Base-by-base conservation (phyloP, 192 early-diverging fungal genomes). In the Kickxella alabastrina region DNA sequence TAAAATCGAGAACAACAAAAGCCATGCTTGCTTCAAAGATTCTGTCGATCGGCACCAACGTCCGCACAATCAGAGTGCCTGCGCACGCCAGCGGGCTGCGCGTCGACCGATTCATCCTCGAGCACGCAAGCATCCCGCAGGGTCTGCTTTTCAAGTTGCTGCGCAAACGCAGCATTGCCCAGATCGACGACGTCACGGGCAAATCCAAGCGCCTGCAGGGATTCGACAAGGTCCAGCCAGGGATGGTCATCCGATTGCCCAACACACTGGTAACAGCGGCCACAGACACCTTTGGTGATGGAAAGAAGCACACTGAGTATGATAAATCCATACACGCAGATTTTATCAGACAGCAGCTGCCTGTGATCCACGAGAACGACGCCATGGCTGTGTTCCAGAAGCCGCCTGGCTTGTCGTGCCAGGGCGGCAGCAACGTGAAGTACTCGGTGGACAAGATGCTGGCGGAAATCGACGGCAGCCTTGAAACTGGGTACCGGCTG, bases 161-260 rank as follows among this genome's bases (percentile, higher is more conserved):
- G 39, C 65, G 65, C 37, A 68, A 68, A 36, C 44, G 46, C 9
- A 35, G 52, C 32, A 60, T 60, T 5, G 24, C 44, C 10, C 45
- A 51, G 10, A 27, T 51, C 1, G 28, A 48, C 29, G n/a, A 5
- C 3, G 31, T 26, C 4, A 22, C 28, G 5, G 48, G 57, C 22
- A 17, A 24, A 31, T 17, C 6, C 17, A 25, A 22, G 15, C 52
- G 47, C 3, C 31, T 60, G 13, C 43, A 50, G 25, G 65, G 65
- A 9, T 44, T 44, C 10, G 65, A 68, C 37, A 49, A 51, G 4
- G 65, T 68, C 4, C 42, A 34, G 24, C 13, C 47, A 4, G 65
- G 65, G 6, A 68, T 68, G 65, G 50, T 25, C 14, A 50, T 68
- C 27, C 51, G 46, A 3, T 32, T 68, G 14, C 65, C 65, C 13